Percentiles rank a stretch among this genome's conserved stretches.
These are phyloP conservation scores for Chimonanthus salicifolius DNA, from an alignment of 164 flowering plant species.

Conservation along the genomic window DNA sequence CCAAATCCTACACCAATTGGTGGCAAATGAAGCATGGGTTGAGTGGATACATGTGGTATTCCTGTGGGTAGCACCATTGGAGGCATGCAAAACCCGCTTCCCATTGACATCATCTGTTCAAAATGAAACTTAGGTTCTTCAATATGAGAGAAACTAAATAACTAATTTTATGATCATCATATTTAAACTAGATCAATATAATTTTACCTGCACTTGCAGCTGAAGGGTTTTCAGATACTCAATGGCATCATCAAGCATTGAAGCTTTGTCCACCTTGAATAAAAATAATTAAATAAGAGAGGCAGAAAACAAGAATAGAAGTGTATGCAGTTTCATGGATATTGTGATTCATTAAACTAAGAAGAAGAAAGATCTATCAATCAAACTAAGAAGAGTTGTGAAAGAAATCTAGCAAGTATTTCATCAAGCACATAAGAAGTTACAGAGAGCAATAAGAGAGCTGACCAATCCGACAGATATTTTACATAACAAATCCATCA, in stretches of 20 bases:
- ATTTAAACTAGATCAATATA: neutral
- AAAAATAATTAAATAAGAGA: slow-evolving; percentile 14
- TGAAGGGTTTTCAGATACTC: slow-evolving; percentile 95
- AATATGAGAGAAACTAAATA: neutral
- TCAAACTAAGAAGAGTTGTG: neutral
- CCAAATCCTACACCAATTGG: slow-evolving; percentile 49
- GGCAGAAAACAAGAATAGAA: neutral
- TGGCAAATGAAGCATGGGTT: slow-evolving; percentile 58
- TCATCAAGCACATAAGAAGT: slow-evolving; percentile 84
- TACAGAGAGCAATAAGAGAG: neutral
- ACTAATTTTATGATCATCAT: neutral
- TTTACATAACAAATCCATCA: neutral
- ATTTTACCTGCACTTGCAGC: slow-evolving; percentile 78
- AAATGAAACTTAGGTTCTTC: neutral
- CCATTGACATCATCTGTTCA: slow-evolving; percentile 90
- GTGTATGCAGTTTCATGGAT: neutral
- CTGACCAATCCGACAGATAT: neutral
- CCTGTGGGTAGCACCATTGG: slow-evolving; percentile 75
- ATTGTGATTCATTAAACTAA: neutral
- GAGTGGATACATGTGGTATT: slow-evolving; percentile 58
- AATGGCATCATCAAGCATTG: slow-evolving; percentile 98
- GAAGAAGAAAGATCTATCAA: neutral
- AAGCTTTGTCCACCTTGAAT: slow-evolving; percentile 84
- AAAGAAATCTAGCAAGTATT: slow-evolving; percentile 77
- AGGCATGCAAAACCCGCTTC: slow-evolving; percentile 80